phyloP scores from a whole-genome alignment of 2,329 filamentous ascomycete species.

The Thelonectria blattea region DNA sequence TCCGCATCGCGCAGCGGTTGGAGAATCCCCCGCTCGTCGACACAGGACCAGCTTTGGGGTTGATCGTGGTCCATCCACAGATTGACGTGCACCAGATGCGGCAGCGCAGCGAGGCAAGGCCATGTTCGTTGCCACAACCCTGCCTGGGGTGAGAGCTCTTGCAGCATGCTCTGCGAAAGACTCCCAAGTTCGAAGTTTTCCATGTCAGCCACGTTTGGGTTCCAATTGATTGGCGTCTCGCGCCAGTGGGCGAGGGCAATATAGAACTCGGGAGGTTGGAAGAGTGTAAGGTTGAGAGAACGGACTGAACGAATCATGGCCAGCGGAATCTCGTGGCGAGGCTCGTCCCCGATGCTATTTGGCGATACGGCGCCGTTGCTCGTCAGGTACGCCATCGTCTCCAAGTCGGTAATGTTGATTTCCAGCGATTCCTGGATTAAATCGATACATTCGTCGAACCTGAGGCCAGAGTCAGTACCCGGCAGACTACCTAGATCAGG shows the following conservation, averaged over 20 bases:
- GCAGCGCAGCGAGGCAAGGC: conserved; percentile 5
- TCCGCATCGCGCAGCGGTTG: not conserved
- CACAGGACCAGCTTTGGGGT: conserved; percentile 5
- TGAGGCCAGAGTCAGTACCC: not conserved
- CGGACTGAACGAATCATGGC: conserved; percentile 8
- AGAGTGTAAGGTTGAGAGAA: conserved; percentile 6
- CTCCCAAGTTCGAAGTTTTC: not conserved
- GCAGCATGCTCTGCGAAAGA: not conserved
- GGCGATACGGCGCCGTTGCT: not conserved
- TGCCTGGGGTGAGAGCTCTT: not conserved
- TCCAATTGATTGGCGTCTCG: not conserved
- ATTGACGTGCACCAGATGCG: conserved; percentile 1
- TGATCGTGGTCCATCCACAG: conserved; percentile 17
- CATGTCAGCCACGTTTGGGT: not conserved
- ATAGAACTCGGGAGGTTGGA: conserved; percentile 5
- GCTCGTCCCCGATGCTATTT: not conserved
- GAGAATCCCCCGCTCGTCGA: conserved; percentile 2
- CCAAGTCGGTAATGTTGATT: conserved; percentile 10
- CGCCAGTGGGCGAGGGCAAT: conserved; percentile 7
- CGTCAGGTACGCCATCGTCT: conserved; percentile 2
- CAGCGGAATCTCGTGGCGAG: conserved; percentile 2
- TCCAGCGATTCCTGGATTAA: conserved; percentile 8
- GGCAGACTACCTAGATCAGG: not conserved
- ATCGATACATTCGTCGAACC: conserved; percentile 9
- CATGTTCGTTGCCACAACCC: not conserved